These are phyloP conservation scores for Cryptococcus deneoformans DNA, from an alignment of 1,284 basidiomycete species.

Conservation along the genomic window DNA sequence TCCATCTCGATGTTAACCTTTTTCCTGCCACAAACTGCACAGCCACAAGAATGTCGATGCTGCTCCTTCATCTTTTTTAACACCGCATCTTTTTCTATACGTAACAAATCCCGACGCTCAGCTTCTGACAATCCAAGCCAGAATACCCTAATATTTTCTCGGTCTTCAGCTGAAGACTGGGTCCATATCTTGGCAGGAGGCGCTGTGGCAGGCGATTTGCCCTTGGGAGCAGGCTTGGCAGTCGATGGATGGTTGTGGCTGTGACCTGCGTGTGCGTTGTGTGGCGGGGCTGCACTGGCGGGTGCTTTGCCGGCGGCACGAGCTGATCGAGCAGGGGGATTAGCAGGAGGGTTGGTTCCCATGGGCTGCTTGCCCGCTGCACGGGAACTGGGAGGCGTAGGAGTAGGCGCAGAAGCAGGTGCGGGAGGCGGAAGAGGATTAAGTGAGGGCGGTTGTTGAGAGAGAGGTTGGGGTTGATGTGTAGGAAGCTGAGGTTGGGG, in stretches of 20 bases:
- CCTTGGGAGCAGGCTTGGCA: constrained; percentile 27
- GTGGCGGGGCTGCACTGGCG: constrained; percentile 52
- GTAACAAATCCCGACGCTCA: constrained; percentile 84
- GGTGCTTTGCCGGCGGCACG: constrained; percentile 52
- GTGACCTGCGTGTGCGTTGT: constrained; percentile 52
- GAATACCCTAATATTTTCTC: constrained; percentile 95
- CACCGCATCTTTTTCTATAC: constrained; percentile 96
- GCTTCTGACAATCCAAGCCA: constrained; percentile 88
- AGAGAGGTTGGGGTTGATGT: constrained; percentile 28
- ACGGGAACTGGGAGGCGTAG: constrained; percentile 59
- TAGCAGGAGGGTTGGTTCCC: constrained; percentile 51
- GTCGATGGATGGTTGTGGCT: constrained; percentile 47
- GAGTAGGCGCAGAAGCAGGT: constrained; percentile 38
- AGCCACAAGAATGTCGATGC: constrained; percentile 92
- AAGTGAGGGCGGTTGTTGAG: constrained; percentile 14
- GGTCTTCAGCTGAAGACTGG: constrained; percentile 83
- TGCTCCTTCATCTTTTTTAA: constrained; percentile 99
- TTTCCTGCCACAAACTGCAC: constrained; percentile 96
- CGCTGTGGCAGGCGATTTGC: constrained; percentile 33
- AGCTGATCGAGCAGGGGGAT: constrained; percentile 51
- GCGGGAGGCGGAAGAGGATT: constrained; percentile 25
- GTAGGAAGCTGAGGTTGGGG: background rate
- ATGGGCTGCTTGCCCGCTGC: constrained; percentile 75
- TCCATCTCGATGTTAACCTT: constrained; percentile 99
- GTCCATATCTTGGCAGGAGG: constrained; percentile 67